Conservation (phyloP, 805 yeast species). For the Grigorovia humatica region DNA sequence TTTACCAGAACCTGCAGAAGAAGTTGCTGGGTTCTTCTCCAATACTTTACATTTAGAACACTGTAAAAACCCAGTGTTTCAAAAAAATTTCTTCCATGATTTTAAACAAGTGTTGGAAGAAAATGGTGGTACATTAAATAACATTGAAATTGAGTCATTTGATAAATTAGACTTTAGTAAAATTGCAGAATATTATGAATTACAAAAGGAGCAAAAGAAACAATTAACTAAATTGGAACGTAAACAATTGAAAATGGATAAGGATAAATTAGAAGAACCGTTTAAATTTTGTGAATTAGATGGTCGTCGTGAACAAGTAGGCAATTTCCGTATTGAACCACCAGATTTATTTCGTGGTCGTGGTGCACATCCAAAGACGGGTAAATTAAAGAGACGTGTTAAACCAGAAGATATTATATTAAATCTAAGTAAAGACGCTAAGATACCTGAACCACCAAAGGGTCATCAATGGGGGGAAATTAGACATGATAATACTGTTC, state of each 20-base stretch:
- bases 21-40: constrained; percentile 91
- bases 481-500: constrained; percentile 77
- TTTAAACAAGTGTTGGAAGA: constrained; percentile 60
- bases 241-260: constrained; percentile 59
- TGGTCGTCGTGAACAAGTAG: constrained; percentile 86
- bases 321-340: constrained; percentile 90
- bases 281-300: constrained; percentile 71
- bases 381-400: constrained; percentile 79
- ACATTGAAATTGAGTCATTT: constrained; percentile 44
- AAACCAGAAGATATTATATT: constrained; percentile 81
- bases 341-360: constrained; percentile 95
- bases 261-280: constrained; percentile 67
- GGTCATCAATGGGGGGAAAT: constrained; percentile 91
- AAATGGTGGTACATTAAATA: constrained; percentile 47
- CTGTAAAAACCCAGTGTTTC: constrained; percentile 77
- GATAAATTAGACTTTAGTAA: constrained; percentile 66
- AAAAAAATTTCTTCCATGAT: constrained; percentile 76
- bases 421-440: constrained; percentile 63
- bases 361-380: constrained; percentile 95
- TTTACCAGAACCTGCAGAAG: constrained; percentile 78
- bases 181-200: constrained; percentile 64
- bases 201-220: constrained; percentile 61
- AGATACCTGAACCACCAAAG: constrained; percentile 70
- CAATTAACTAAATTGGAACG: constrained; percentile 61
- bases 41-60: constrained; percentile 85